Conservation (phyloP, 129 eudicot species). For the Chrysanthemum seticuspe region DNA sequence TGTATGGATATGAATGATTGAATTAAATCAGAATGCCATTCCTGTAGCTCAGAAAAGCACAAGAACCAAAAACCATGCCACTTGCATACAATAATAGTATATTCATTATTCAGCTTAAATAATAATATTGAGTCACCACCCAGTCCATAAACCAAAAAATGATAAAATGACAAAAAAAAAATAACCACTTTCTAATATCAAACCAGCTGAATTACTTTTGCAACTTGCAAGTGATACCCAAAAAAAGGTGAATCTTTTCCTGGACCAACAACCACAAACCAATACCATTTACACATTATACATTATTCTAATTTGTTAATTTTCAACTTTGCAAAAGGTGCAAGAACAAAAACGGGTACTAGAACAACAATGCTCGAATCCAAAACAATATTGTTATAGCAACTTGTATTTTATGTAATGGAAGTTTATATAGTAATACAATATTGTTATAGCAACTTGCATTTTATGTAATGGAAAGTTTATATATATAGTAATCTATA, state of each 20-base stretch:
- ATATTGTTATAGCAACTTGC: neutral
- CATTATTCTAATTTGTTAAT: neutral
- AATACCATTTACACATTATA: neutral
- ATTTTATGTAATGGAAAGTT: conserved; percentile 6
- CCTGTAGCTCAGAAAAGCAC: conserved; percentile 16
- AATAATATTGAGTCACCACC: conserved; percentile 16
- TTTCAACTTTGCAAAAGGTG: conserved; percentile 23
- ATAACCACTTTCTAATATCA: conserved; percentile 24
- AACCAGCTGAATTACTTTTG: conserved; percentile 11
- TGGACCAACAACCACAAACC: conserved; percentile 9
- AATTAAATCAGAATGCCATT: conserved; percentile 2
- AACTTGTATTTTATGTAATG: conserved; percentile 14
- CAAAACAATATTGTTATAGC: neutral
- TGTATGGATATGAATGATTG: neutral
- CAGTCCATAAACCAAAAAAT: neutral
- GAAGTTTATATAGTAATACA: conserved; percentile 4
- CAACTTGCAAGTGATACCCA: conserved; percentile 25
- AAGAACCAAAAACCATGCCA: conserved; percentile 17
- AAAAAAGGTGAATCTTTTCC: conserved; percentile 26
- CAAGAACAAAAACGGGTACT: conserved; percentile 1
- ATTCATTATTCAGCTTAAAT: conserved; percentile 24
- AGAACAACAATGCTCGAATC: neutral
- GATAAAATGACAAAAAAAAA: conserved; percentile 12
- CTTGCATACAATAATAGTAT: conserved; percentile 24
- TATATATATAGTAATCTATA: neutral